Evolutionary conservation across 2,329 filamentous ascomycete species (phyloP), one percentile per base, ranked within the genome.

Genomic region (Cercospora canescens): DNA sequence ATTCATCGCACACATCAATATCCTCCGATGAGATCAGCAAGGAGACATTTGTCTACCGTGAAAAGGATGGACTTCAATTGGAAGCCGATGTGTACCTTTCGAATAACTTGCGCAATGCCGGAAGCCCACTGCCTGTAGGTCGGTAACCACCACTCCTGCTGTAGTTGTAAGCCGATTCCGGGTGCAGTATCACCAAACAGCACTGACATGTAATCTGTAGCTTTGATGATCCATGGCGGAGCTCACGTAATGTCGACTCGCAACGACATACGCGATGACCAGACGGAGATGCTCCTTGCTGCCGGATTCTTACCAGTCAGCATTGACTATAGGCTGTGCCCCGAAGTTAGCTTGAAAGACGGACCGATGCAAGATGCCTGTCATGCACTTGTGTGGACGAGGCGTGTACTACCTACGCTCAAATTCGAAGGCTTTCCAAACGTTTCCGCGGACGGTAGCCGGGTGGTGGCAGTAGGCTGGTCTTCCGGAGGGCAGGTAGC

Each of bases 181-280:
- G 32, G 32, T 35, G 32, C 32, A 35, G 4, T 35, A 35, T 4
- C 39, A 21, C 16, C 5, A n/a, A 4, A 45, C 39, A 21, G 7
- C n/a, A n/a, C 39, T 45, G 39, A 45, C 16, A 45, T n/a, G n/a
- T 16, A 21, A n/a, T 21, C 39, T 45, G 18, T 45, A 61, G 65
- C 65, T 39, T 37, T 67, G 8, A 32, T 63, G 35, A 55, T 67
- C 5, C 65, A 67, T 39, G 65, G 65, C 16, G 65, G 65, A n/a
- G 65, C 60, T 5, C 65, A 67, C 18, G 26, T 67, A 24, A 28
- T 67, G 30, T 60, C 59, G 28, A 32, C 26, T 7, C 60, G 65
- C 6, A 59, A 58, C 18, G 52, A 67, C 14, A 50, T 67, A 30
- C 54, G 24, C n/a, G 37, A 60, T 18, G 60, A 60, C 32, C 65